Conservation (phyloP, 257 asterid genomes). For the Przewalskia tangutica region DNA sequence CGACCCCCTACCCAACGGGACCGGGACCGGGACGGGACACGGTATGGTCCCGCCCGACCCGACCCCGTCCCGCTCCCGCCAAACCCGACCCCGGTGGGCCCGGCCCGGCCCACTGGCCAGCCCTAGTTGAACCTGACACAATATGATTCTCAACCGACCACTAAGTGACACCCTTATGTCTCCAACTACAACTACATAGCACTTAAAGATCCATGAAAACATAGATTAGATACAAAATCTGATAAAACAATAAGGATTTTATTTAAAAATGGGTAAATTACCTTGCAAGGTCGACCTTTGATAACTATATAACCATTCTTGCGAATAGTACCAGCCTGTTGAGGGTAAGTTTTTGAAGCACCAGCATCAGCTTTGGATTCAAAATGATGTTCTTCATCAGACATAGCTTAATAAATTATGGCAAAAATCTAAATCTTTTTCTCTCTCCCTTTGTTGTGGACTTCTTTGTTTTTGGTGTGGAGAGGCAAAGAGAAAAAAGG, state of each 20-base stretch:
- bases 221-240: neutral
- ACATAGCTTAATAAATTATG: neutral
- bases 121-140: neutral
- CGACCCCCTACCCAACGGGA: too few species aligned
- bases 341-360: constrained; percentile 18
- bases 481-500: neutral
- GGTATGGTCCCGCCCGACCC: too few species aligned
- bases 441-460: neutral
- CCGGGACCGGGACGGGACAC: too few species aligned
- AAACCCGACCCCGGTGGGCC: too few species aligned
- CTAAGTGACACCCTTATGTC: neutral
- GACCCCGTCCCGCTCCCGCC: too few species aligned
- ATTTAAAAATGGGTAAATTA: too few species aligned
- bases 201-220: neutral
- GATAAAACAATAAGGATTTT: neutral
- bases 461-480: neutral
- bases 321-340: constrained; percentile 30
- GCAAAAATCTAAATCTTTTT: neutral
- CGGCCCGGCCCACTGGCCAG: too few species aligned
- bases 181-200: neutral
- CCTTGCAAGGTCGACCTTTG: constrained; percentile 26
- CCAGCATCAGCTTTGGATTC: constrained; percentile 5
- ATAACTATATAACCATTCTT: constrained; percentile 25
- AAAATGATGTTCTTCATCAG: constrained; percentile 7
- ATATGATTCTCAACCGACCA: neutral